A percentile compares a stretch with the other conserved stretches of the same genome.
Evolutionary conservation across 805 yeast genomes (phyloP).

Genomic region (Wickerhamomyces chaumierensis): DNA sequence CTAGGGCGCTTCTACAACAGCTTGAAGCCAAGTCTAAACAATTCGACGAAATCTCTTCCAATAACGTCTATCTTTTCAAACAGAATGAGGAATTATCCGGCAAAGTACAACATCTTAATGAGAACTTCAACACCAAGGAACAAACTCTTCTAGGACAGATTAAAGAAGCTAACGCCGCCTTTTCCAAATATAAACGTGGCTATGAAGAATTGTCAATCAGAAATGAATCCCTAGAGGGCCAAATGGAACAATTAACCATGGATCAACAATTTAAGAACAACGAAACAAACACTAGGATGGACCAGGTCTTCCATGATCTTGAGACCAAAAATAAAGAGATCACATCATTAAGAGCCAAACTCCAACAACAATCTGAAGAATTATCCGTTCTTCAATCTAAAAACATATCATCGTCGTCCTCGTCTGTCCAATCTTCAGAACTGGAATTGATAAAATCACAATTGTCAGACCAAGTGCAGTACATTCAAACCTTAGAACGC

Average conservation of each 20-base stretch:
- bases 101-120: constrained; percentile 17
- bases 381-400: background rate
- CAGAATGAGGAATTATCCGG: constrained; percentile 21
- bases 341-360: constrained; percentile 14
- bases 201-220: constrained; percentile 3
- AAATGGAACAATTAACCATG: constrained; percentile 1
- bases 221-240: background rate
- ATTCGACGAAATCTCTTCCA: constrained; percentile 14
- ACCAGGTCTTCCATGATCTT: background rate
- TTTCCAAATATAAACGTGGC: constrained; percentile 7
- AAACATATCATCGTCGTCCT: too few relatives aligned
- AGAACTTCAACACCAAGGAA: constrained; percentile 14
- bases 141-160: too few relatives aligned
- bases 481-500: constrained; percentile 36
- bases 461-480: constrained; percentile 31
- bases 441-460: constrained; percentile 12
- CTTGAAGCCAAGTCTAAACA: constrained; percentile 11
- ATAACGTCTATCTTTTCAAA: constrained; percentile 25
- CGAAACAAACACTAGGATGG: constrained; percentile 1
- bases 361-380: constrained; percentile 20
- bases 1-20: constrained; percentile 19
- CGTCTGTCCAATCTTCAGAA: background rate
- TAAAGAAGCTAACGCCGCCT: constrained; percentile 11
- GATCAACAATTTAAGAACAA: constrained; percentile 3
- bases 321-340: constrained; percentile 17